Conservation (phyloP, 2,329 filamentous ascomycete genomes). For the Claviceps sp. region DNA sequence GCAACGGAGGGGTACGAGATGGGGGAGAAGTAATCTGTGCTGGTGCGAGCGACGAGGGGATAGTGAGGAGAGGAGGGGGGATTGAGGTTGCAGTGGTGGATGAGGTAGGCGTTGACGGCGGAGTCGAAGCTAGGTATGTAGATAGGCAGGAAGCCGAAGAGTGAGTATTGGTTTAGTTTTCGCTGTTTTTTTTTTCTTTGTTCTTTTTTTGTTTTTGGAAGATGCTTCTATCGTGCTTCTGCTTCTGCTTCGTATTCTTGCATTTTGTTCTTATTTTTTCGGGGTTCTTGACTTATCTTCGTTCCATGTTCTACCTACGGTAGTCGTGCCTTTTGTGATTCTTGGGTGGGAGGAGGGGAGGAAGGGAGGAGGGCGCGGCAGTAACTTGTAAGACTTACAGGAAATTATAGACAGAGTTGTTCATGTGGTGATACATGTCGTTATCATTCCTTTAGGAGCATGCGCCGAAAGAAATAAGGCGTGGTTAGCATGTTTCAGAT, state of each 20-base stretch:
- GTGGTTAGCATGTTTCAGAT: neutral
- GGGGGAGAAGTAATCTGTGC: slow-evolving; percentile 74
- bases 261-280: neutral
- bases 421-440: slow-evolving; percentile 90
- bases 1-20: slow-evolving; percentile 72
- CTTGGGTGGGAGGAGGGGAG: too few species aligned
- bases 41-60: slow-evolving; percentile 72
- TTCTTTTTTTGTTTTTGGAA: neutral
- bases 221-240: neutral
- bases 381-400: slow-evolving; percentile 34
- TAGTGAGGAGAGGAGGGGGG: slow-evolving; percentile 60
- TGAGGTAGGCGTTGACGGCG: slow-evolving; percentile 78
- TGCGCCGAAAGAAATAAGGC: neutral
- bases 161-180: neutral
- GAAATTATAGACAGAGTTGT: slow-evolving; percentile 78
- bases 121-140: slow-evolving; percentile 56
- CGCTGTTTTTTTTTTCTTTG: neutral
- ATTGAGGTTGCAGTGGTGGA: slow-evolving; percentile 60
- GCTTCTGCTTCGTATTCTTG: neutral
- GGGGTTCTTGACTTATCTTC: neutral
- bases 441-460: slow-evolving; percentile 59
- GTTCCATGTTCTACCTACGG: too few species aligned
- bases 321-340: too few species aligned
- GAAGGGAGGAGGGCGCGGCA: neutral
- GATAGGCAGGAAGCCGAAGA: too few species aligned